phyloP scores from a whole-genome alignment of 192 early-diverging fungal genomes.

The Gigaspora rosea region DNA sequence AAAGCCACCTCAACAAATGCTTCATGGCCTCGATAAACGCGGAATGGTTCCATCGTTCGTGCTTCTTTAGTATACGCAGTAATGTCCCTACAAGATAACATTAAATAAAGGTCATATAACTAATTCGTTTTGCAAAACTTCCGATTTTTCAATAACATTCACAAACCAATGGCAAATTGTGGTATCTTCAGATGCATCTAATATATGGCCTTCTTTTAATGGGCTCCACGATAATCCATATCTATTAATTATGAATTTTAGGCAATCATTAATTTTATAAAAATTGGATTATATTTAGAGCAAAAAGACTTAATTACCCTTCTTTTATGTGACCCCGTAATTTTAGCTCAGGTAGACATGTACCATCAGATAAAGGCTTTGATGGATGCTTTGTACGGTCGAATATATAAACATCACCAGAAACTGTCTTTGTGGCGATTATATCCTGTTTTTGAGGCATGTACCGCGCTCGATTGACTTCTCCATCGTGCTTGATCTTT shows the following conservation, averaged over 20 bases:
- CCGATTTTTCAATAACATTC: not conserved
- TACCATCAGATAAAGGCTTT: conserved; percentile 70
- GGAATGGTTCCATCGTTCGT: conserved; percentile 69
- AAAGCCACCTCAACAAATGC: conserved; percentile 80
- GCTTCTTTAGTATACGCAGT: conserved; percentile 75
- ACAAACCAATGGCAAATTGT: conserved; percentile 83
- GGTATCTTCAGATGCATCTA: conserved; percentile 91
- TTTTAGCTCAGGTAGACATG: conserved; percentile 84
- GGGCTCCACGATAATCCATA: conserved; percentile 95
- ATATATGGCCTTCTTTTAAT: conserved; percentile 71
- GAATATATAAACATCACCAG: conserved; percentile 96
- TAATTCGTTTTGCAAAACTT: not conserved
- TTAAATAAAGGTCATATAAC: not conserved
- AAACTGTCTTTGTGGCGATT: conserved; percentile 91
- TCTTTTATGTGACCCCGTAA: conserved; percentile 89
- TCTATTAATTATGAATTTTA: conserved; percentile 38
- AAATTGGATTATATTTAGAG: not conserved
- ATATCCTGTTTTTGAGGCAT: conserved; percentile 95
- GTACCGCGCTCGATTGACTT: conserved; percentile 98
- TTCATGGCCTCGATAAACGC: conserved; percentile 85
- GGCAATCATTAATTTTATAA: not conserved
- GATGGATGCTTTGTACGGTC: conserved; percentile 89
- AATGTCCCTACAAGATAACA: conserved; percentile 68
- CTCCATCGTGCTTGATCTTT: conserved; percentile 95
- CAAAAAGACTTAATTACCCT: conserved; percentile 60